phyloP scores from a whole-genome alignment of 106 monocot genomes.

The Dendrobium chrysotoxum region DNA sequence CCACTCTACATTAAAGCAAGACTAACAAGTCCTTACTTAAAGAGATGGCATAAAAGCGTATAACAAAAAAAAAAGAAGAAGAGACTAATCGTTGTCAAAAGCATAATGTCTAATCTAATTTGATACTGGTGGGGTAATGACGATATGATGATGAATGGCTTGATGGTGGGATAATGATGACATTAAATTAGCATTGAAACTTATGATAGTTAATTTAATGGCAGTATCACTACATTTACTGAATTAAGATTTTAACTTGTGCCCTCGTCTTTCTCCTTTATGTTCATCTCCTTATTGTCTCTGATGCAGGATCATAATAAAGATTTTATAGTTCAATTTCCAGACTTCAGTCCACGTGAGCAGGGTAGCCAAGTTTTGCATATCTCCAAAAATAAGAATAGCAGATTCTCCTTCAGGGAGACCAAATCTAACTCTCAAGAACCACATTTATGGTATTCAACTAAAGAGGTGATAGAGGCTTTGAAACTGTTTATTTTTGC shows the following conservation, averaged over 20 bases:
- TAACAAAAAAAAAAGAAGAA: no score
- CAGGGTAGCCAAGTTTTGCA: conserved; percentile 4
- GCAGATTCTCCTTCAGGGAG: conserved; percentile 66
- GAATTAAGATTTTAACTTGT: neutral
- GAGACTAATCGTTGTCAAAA: neutral
- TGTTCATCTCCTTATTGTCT: neutral
- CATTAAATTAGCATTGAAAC: neutral
- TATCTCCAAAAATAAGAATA: conserved; percentile 20
- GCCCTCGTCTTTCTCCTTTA: neutral
- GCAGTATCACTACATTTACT: neutral
- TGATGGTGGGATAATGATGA: neutral
- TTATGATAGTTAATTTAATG: neutral
- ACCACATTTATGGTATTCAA: conserved; percentile 98
- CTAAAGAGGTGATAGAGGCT: conserved; percentile 61
- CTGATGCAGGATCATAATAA: conserved; percentile 76
- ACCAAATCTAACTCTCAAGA: conserved; percentile 22
- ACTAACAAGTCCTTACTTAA: no score
- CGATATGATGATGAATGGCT: neutral
- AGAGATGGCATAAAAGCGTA: no score
- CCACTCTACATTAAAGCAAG: no score
- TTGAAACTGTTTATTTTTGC: conserved; percentile 68
- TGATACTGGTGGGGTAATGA: neutral
- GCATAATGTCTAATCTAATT: neutral
- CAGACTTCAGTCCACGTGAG: conserved; percentile 44
- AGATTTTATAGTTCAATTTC: conserved; percentile 86